Base-by-base conservation (phyloP, 768 basidiomycete genomes). In the Suillus decipiens region DNA sequence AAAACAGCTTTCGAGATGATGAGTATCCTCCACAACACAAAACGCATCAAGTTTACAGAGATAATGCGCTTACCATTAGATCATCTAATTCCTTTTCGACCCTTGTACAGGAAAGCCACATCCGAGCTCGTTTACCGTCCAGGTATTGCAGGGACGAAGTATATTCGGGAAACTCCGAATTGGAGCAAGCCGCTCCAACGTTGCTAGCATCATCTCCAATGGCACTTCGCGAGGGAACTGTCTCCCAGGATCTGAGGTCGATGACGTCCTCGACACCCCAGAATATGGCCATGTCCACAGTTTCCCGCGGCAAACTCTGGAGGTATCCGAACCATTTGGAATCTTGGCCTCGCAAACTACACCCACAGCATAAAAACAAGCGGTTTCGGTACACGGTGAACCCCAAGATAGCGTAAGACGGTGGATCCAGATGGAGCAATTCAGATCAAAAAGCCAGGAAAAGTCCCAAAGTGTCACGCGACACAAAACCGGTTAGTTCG, bases 301-400 rank as follows among this genome's bases (percentile, higher is more conserved):
- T 69, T 47, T 73, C 71, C 48, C 69, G 63, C n/a, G 89, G 86
- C 7, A 92, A 77, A 12, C 86, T 86, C 66, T 88, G 83, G 6
- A 92, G 70, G 74, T 92, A 92, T 51, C 82, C 84, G 66, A 73
- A 79, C 88, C 89, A 92, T 48, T 77, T 77, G 10, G 90, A 91
- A 31, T 61, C 59, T 53, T 71, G 50, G 41, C 82, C 84, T 60
- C 72, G 76, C 55, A 86, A 69, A 62, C 89, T 90, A 65, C 66
- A 63, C 61, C 10, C 60, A 24, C 31, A 68, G 36, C 37, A 56
- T 56, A 2, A 17, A 41, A 57, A 31, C 10, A 57, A 28, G 55
- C 37, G 17, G 17, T 11, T 31, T 41, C 17, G 24, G 39, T 31
- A 39, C 24, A 56, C 37, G 22, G 17, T 15, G 15, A 39, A 56